phyloP scores from a whole-genome alignment of 805 yeast species.

The Teunomyces pallodes region DNA sequence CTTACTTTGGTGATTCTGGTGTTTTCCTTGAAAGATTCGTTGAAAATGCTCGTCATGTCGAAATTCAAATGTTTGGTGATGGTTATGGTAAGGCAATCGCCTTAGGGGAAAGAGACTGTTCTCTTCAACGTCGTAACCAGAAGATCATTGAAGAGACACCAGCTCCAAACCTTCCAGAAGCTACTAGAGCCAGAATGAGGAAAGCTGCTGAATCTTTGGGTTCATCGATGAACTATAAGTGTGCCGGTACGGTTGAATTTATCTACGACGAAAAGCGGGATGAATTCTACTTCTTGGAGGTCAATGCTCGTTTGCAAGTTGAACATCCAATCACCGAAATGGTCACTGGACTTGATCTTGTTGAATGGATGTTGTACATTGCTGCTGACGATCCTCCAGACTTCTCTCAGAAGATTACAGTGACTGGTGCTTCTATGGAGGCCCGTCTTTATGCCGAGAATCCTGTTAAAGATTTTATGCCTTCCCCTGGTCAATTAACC shows the following conservation, averaged over 20 bases:
- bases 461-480: conserved; percentile 91
- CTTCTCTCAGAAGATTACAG: conserved; percentile 55
- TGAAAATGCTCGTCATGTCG: conserved; percentile 94
- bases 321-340: conserved; percentile 97
- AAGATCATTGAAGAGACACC: conserved; percentile 97
- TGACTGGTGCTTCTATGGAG: conserved; percentile 91
- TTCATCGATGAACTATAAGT: conserved; percentile 79
- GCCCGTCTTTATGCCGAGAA: conserved; percentile 96
- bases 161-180: conserved; percentile 86
- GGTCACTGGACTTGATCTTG: conserved; percentile 92
- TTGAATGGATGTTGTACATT: conserved; percentile 93
- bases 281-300: conserved; percentile 92
- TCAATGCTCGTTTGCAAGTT: conserved; percentile 93
- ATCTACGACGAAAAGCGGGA: conserved; percentile 85
- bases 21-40: conserved; percentile 94
- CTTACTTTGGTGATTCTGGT: conserved; percentile 93
- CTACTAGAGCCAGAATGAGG: conserved; percentile 72
- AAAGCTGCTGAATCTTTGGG: conserved; percentile 83
- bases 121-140: conserved; percentile 95
- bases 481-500: conserved; percentile 92
- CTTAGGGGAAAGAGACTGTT: conserved; percentile 95
- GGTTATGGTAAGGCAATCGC: conserved; percentile 93
- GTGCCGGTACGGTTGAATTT: conserved; percentile 97
- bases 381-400: conserved; percentile 90
- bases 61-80: conserved; percentile 94